phyloP scores from a whole-genome alignment of 2,329 filamentous ascomycete genomes.

The Fusarium sororula region DNA sequence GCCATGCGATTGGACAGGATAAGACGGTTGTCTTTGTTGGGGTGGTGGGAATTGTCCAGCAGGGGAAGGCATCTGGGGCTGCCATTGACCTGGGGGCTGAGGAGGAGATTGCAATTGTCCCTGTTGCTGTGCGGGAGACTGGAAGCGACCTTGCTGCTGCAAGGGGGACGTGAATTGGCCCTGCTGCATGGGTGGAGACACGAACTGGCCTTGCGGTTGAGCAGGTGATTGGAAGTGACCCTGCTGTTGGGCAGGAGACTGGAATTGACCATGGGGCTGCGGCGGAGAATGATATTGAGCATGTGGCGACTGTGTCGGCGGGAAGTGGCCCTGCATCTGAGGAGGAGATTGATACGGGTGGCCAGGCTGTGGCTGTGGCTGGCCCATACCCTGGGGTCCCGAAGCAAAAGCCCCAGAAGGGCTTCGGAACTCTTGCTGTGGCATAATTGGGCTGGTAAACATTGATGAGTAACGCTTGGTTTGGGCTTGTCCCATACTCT shows the following conservation, averaged over 20 bases:
- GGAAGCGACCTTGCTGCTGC: slow-evolving; percentile 6
- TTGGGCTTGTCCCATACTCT: slow-evolving; percentile 22
- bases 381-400: slow-evolving; percentile 9
- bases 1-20: slow-evolving; percentile 50
- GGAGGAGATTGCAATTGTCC: slow-evolving; percentile 16
- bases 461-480: slow-evolving; percentile 31
- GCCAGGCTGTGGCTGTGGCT: slow-evolving; percentile 10
- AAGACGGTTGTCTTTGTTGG: slow-evolving; percentile 51
- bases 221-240: slow-evolving; percentile 5
- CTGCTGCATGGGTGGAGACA: neutral
- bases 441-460: slow-evolving; percentile 22
- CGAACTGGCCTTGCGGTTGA: slow-evolving; percentile 5
- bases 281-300: neutral
- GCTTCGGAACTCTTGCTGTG: slow-evolving; percentile 27
- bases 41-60: slow-evolving; percentile 50
- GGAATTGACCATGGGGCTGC: slow-evolving; percentile 7
- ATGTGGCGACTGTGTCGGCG: neutral
- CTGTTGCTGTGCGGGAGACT: slow-evolving; percentile 12
- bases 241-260: neutral
- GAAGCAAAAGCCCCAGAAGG: slow-evolving; percentile 1
- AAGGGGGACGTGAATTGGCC: slow-evolving; percentile 1
- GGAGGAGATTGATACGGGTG: slow-evolving; percentile 16
- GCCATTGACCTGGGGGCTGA: slow-evolving; percentile 23
- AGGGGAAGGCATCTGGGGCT: slow-evolving; percentile 13
- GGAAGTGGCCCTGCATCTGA: slow-evolving; percentile 5